These are phyloP conservation scores for Lablab purpureus DNA, from an alignment of 306 rosid species.

Conservation along the genomic window DNA sequence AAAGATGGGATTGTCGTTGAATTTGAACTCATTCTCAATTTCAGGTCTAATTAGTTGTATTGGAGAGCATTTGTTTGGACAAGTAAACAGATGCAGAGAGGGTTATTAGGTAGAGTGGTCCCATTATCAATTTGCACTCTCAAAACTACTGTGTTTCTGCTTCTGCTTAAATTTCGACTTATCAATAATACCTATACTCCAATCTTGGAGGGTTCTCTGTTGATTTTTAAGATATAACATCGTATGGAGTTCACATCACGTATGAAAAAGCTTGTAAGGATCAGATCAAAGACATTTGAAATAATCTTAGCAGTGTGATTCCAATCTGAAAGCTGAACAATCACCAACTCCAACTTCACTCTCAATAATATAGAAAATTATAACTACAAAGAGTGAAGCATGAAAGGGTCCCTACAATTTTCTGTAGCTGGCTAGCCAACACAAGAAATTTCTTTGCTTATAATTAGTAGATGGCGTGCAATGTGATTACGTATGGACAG, in stretches of 20 bases:
- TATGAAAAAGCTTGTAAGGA: no score
- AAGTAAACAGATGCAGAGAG: no score
- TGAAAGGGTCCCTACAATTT: slow-evolving; percentile 13
- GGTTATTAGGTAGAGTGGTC: not conserved
- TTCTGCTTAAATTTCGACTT: no score
- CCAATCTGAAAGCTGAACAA: slow-evolving; percentile 40
- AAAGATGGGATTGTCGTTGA: no score
- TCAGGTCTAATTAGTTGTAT: no score
- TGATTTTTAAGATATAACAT: no score
- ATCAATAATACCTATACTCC: no score
- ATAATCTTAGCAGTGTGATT: not conserved
- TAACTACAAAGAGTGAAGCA: not conserved
- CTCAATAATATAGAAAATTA: slow-evolving; percentile 15
- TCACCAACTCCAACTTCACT: slow-evolving; percentile 47
- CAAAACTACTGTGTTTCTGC: no score
- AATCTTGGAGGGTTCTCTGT: no score
- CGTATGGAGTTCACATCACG: no score
- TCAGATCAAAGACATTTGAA: no score
- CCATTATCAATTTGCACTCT: not conserved
- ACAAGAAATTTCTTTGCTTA: slow-evolving; percentile 8
- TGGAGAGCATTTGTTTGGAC: no score
- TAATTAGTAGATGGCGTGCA: slow-evolving; percentile 25
- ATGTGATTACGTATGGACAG: slow-evolving; percentile 2
- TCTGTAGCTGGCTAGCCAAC: not conserved
- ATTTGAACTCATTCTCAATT: not conserved